These are phyloP conservation scores for Pythium chondricola DNA, from an alignment of 352 stramenopile species.

Conservation along the genomic window DNA sequence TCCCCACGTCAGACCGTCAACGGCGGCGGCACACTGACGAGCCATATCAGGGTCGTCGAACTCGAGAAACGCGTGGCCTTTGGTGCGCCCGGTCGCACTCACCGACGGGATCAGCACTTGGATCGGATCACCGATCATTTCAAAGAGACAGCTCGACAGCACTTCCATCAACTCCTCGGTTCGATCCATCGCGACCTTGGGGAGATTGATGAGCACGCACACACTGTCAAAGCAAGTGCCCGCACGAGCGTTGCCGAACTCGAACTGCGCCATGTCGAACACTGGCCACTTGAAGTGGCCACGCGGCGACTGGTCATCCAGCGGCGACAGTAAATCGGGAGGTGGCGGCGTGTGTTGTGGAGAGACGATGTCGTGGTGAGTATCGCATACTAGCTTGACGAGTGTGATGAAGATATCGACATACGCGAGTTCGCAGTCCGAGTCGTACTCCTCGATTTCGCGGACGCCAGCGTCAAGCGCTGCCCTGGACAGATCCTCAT, in stretches of 20 bases:
- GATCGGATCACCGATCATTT: constrained; percentile 73
- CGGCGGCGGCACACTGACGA: constrained; percentile 36
- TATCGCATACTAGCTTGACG: constrained; percentile 68
- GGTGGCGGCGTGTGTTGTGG: neutral
- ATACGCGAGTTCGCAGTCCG: constrained; percentile 68
- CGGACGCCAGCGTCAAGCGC: constrained; percentile 53
- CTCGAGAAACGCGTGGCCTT: constrained; percentile 79
- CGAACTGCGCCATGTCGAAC: constrained; percentile 87
- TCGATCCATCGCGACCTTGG: constrained; percentile 65
- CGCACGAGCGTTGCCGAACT: constrained; percentile 71
- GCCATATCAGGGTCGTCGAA: constrained; percentile 71
- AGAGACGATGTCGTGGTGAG: constrained; percentile 34
- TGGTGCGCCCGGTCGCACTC: constrained; percentile 52
- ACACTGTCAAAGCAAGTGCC: constrained; percentile 81
- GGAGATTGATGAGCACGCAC: constrained; percentile 78
- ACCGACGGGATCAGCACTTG: constrained; percentile 75
- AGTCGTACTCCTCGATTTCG: constrained; percentile 65
- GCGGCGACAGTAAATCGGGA: neutral
- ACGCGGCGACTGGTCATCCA: neutral
- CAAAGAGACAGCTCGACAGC: constrained; percentile 70
- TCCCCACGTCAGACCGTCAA: constrained; percentile 74
- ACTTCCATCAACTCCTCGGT: constrained; percentile 72
- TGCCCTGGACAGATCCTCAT: constrained; percentile 28
- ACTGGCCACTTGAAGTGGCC: constrained; percentile 70
- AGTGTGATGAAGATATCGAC: constrained; percentile 78